These are phyloP conservation scores for Zea luxurians DNA, from an alignment of 176 grass and related monocot species.

Conservation along the genomic window DNA sequence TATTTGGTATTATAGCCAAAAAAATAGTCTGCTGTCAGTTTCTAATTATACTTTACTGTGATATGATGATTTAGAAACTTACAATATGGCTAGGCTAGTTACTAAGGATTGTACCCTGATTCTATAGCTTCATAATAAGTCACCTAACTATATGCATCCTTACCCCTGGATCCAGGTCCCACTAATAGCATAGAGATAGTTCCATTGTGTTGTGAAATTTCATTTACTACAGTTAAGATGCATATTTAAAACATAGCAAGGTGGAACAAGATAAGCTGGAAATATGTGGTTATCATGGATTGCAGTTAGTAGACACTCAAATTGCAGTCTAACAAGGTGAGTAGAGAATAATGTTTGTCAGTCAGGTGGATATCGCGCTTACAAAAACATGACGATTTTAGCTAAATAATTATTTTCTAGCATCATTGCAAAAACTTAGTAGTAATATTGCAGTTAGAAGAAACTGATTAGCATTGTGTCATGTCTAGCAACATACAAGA, in stretches of 20 bases:
- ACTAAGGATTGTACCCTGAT: not conserved
- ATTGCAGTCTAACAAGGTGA: not conserved
- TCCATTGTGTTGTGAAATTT: slow-evolving; percentile 21
- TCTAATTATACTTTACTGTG: not conserved
- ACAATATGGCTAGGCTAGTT: not conserved
- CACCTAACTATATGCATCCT: not conserved
- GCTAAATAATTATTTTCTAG: not conserved
- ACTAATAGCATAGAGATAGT: not conserved
- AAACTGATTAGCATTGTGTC: not conserved
- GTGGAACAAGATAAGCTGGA: not conserved
- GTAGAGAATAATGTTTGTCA: not conserved
- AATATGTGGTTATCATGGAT: not conserved
- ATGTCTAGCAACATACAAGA: not conserved
- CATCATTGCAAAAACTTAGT: not conserved
- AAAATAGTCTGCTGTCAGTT: not conserved
- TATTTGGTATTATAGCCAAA: not conserved
- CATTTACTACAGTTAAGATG: not conserved
- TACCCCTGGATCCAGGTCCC: not conserved
- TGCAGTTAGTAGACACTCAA: not conserved
- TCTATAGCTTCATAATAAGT: not conserved
- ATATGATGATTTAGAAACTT: not conserved
- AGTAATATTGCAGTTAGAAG: slow-evolving; percentile 8
- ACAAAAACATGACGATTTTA: not conserved
- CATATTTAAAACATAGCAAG: not conserved
- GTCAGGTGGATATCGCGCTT: not conserved